Evolutionary conservation across 106 monocot species (phyloP).

Genomic region (Iris macrosiphon): DNA sequence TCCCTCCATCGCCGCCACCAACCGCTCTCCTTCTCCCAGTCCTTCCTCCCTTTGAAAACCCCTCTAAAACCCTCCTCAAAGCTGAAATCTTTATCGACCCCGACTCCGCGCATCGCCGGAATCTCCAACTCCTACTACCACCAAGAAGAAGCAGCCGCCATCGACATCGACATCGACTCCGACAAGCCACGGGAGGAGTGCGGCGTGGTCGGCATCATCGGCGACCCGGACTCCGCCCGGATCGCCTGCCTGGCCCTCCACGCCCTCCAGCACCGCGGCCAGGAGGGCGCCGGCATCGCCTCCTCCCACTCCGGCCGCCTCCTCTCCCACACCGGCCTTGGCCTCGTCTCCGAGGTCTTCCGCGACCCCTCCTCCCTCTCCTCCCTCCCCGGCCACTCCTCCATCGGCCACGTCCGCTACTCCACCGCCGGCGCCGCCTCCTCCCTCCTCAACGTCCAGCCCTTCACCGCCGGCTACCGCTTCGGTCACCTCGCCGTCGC

Average conservation of each 20-base stretch:
- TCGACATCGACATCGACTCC: not conserved
- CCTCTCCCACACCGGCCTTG: slow-evolving; percentile 48
- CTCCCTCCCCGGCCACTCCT: slow-evolving; percentile 56
- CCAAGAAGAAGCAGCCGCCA: not conserved
- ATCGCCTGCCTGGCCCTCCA: slow-evolving; percentile 77
- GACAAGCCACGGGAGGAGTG: slow-evolving; percentile 92
- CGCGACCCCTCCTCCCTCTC: slow-evolving; percentile 26
- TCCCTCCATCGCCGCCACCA: not conserved
- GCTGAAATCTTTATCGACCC: not conserved
- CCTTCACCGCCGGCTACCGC: slow-evolving; percentile 56
- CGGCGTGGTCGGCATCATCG: slow-evolving; percentile 81
- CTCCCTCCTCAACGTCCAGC: slow-evolving; percentile 73
- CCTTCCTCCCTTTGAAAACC: not conserved
- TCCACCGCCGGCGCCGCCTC: slow-evolving; percentile 79
- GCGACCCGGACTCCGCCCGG: slow-evolving; percentile 66
- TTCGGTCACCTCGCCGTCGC: slow-evolving; percentile 62
- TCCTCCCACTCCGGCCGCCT: slow-evolving; percentile 27
- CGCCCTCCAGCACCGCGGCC: slow-evolving; percentile 89
- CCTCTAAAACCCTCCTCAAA: not conserved
- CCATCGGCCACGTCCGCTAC: slow-evolving; percentile 92
- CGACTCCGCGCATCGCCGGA: not conserved
- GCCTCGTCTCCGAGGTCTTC: slow-evolving; percentile 88
- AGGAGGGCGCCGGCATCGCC: slow-evolving; percentile 92
- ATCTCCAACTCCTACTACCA: not conserved
- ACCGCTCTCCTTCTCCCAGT: not conserved